Base-by-base conservation (phyloP, 1,139 yeast species). In the Blastobotrys buckinghamii region DNA sequence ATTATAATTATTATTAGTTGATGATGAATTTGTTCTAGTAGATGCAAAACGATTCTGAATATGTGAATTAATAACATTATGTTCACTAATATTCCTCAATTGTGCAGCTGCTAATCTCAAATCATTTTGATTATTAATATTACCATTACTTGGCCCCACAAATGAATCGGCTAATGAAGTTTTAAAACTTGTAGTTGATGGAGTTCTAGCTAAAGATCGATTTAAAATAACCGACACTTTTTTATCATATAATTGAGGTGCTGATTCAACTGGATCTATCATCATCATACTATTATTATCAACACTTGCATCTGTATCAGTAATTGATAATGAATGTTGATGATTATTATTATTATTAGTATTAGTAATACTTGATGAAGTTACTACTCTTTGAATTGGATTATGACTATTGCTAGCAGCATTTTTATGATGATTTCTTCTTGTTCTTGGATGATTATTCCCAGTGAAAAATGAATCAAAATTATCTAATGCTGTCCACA, bases 401-500 rank as follows among this genome's bases (percentile, higher is more conserved):
- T 19, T 17, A 39, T 24, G 2, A 32, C 17, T 32, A 10, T 16
- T 24, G 8, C 4, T 24, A 12, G 19, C 7, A 5, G 24, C 4
- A 12, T 16, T 16, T 12, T 22, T 27, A 39, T 7, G 10, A n/a
- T 29, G 26, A 26, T 36, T 36, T 20, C 39, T 24, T 24, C 39
- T 19, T 24, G 22, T 24, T 22, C 7, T 22, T 22, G 4, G 4
- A 22, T 5, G 7, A 29, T 30, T 41, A 37, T 39, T 45, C 50
- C 82, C 84, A 0, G 96, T 86, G 68, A 92, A 92, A 64, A 92
- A 92, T 12, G 92, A 83, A 64, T 92, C 97, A 57, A 92, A 76
- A 60, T 89, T 95, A 61, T 90, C 97, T 53, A 92, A 72, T n/a
- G 95, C 95, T 0, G 96, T 96, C 82, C 96, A 85, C 84, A 92